Evolutionary conservation across 1,284 basidiomycete genomes (phyloP).

Genomic region (Cutaneotrichosporon mucoides): DNA sequence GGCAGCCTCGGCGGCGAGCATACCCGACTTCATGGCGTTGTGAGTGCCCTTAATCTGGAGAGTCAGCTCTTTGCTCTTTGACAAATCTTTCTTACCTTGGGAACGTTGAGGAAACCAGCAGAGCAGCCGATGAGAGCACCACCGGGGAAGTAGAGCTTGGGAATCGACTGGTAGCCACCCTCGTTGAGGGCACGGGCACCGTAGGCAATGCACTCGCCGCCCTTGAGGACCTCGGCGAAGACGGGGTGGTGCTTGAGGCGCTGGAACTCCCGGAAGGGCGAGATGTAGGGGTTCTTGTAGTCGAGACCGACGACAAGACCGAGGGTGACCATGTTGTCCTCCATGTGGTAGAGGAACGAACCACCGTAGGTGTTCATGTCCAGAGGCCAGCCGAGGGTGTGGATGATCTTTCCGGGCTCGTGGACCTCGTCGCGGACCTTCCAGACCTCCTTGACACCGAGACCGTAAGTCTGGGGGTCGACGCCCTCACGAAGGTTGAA

Average conservation of each 20-base stretch:
- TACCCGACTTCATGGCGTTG: slow-evolving; percentile 99
- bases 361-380: slow-evolving; percentile 86
- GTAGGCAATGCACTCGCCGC: slow-evolving; percentile 77
- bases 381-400: slow-evolving; percentile 93
- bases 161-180: slow-evolving; percentile 90
- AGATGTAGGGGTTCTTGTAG: slow-evolving; percentile 90
- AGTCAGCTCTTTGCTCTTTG: background rate
- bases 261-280: slow-evolving; percentile 90
- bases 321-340: slow-evolving; percentile 81
- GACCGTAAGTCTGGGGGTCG: slow-evolving; percentile 93
- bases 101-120: slow-evolving; percentile 93
- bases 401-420: slow-evolving; percentile 78
- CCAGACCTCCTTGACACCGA: slow-evolving; percentile 99
- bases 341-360: slow-evolving; percentile 95
- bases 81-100: slow-evolving; percentile 55
- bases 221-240: slow-evolving; percentile 74
- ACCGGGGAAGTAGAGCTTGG: slow-evolving; percentile 88
- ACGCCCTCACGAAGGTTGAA: slow-evolving; percentile 72
- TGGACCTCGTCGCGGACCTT: slow-evolving; percentile 73
- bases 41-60: slow-evolving; percentile 91
- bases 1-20: slow-evolving; percentile 89
- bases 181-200: slow-evolving; percentile 90
- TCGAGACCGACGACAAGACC: slow-evolving; percentile 93
- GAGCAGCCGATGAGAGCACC: slow-evolving; percentile 94
- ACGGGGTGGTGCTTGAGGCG: slow-evolving; percentile 97